Percentiles rank a stretch among this genome's conserved stretches.
Conservation (phyloP, 192 early-diverging fungal genomes). For the Spizellomyces punctatus region DNA sequence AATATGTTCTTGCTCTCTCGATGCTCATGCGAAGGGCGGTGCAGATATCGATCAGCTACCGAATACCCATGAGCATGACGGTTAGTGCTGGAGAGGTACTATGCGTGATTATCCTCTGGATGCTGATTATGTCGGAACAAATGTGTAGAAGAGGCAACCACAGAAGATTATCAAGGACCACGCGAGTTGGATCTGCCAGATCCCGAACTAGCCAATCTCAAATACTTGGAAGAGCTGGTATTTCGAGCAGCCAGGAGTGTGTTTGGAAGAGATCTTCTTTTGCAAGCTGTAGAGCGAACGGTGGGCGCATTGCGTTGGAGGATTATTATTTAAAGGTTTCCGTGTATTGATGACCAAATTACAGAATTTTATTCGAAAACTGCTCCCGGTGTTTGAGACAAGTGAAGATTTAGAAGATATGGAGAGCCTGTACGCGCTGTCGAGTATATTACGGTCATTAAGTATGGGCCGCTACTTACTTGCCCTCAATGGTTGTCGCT, state of each 20-base stretch:
- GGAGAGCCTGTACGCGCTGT: conserved; percentile 74
- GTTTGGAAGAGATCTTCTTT: conserved; percentile 67
- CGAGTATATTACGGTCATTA: conserved; percentile 73
- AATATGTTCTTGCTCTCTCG: background rate
- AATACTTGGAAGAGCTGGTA: conserved; percentile 71
- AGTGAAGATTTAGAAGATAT: conserved; percentile 90
- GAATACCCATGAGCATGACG: conserved; percentile 30
- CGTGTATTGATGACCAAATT: conserved; percentile 3
- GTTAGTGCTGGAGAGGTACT: background rate
- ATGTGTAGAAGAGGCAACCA: background rate
- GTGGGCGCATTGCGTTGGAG: conserved; percentile 37
- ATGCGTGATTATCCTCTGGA: background rate
- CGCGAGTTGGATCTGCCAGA: conserved; percentile 51
- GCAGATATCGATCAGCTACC: conserved; percentile 49
- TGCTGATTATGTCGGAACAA: background rate
- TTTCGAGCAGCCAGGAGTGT: conserved; percentile 54
- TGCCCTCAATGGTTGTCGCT: background rate
- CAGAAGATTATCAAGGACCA: background rate
- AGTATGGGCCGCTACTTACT: conserved; percentile 50
- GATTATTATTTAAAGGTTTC: background rate
- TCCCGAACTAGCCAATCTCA: conserved; percentile 70
- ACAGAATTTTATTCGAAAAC: conserved; percentile 72
- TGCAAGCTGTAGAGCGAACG: conserved; percentile 59
- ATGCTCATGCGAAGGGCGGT: background rate
- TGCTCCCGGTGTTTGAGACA: conserved; percentile 58